Percentiles rank a stretch among this genome's conserved stretches.
Evolutionary conservation across 2,329 filamentous ascomycete genomes (phyloP).

Genomic region (Thelonectria rubi): DNA sequence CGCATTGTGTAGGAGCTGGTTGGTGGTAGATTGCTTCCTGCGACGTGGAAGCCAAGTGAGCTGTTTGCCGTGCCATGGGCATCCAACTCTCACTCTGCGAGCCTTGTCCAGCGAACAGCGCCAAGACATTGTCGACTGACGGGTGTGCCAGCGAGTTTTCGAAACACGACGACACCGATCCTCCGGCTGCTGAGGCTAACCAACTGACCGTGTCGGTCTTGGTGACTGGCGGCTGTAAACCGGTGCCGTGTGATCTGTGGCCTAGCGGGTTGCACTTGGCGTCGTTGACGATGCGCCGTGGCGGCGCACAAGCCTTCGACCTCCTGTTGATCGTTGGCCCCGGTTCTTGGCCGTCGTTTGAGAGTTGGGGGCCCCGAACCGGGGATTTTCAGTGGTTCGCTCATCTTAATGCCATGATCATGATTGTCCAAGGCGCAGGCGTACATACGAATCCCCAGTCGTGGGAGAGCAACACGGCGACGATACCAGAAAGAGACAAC

Average conservation of each 20-base stretch:
- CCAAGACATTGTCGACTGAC: not conserved
- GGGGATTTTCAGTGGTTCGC: constrained; percentile 4
- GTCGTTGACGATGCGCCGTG: not conserved
- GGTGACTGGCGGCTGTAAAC: not conserved
- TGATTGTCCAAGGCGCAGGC: constrained; percentile 20
- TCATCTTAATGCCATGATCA: constrained; percentile 17
- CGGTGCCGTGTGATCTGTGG: constrained; percentile 5
- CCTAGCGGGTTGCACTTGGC: constrained; percentile 5
- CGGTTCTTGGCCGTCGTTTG: not conserved
- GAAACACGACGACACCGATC: not conserved
- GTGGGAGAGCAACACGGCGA: constrained; percentile 17
- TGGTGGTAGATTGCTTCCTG: not conserved
- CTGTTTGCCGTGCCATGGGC: not conserved
- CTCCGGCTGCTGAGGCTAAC: not conserved
- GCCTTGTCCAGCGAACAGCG: not conserved
- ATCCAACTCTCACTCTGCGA: not conserved
- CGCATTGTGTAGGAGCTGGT: constrained; percentile 7
- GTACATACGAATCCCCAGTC: not conserved
- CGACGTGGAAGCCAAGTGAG: not conserved
- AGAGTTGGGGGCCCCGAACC: constrained; percentile 5
- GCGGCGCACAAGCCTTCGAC: constrained; percentile 7
- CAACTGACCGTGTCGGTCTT: not conserved
- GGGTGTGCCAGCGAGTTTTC: not conserved
- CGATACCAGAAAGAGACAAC: constrained; percentile 23
- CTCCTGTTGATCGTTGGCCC: constrained; percentile 24